Percentiles rank a stretch among this genome's conserved stretches.
phyloP scores from a whole-genome alignment of 164 flowering plant species.

The Stephania cephalantha region DNA sequence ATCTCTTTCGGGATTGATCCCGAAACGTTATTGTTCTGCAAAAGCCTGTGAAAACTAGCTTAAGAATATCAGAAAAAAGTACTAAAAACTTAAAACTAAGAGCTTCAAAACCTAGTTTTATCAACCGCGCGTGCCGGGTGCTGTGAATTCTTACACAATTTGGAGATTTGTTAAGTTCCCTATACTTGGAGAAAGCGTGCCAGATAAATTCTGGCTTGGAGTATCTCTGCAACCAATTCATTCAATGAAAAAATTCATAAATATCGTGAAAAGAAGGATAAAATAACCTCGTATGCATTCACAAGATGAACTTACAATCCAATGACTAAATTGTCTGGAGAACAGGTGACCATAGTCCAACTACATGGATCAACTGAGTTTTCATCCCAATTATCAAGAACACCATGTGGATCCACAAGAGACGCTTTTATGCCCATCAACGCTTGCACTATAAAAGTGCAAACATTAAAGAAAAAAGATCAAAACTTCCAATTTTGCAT shows the following conservation, averaged over 20 bases:
- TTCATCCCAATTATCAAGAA: constrained; percentile 86
- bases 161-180: constrained; percentile 81
- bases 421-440: constrained; percentile 48
- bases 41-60: constrained; percentile 37
- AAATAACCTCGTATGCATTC: neutral
- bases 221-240: constrained; percentile 60
- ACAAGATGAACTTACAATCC: constrained; percentile 52
- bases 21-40: constrained; percentile 86
- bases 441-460: constrained; percentile 48
- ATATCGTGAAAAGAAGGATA: neutral
- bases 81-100: neutral
- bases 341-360: constrained; percentile 94
- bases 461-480: neutral
- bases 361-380: constrained; percentile 95
- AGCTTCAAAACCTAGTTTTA: constrained; percentile 4
- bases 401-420: constrained; percentile 75
- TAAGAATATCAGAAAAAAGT: neutral
- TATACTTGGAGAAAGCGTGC: constrained; percentile 58
- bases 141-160: constrained; percentile 59
- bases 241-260: neutral
- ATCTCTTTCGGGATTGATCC: constrained; percentile 73
- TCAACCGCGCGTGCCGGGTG: neutral
- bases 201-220: constrained; percentile 85
- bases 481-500: neutral
- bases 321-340: constrained; percentile 67